Evolutionary conservation across 768 basidiomycete species (phyloP), one percentile per base, ranked within the genome.

Genomic region (Termitomyces titanicus): DNA sequence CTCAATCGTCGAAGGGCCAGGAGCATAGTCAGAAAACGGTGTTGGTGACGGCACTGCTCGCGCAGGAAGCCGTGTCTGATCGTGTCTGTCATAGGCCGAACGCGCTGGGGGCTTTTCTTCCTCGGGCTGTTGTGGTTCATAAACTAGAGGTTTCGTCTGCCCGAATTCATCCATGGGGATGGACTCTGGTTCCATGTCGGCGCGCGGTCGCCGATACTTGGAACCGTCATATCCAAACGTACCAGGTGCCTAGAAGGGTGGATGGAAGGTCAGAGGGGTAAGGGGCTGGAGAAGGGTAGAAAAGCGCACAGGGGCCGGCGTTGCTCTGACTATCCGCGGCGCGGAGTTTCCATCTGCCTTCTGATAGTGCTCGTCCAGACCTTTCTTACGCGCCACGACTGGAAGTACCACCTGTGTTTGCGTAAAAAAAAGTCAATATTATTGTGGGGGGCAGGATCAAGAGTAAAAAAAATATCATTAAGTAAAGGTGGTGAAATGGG

Each of bases 341-440:
- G 79, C 77, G 20, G 84, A 79, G 60, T 81, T 84, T n/a, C 90
- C 90, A 63, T 84, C 81, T 9, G 79, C 85, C 43, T 79, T 78
- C 57, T 85, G 79, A 64, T 88, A 91, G 55, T 84, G 79, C 38
- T 78, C 82, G 54, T 89, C 83, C 45, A 94, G 66, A 8, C 91
- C 90, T 64, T 83, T 88, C 74, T 92, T 91, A 54, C 89, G 79
- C 8, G 91, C 90, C 12, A 94, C 89, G 5, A 88, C 89, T 24
- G 92, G 92, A 12, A 93, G 73, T 1, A 94, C 86, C 37, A 92
- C 89, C 89, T 92, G 59, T 3, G 40, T 42, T n/a, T 20, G 48
- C 38, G 20, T 39, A 25, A 47, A 31, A 25, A 47, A 31, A 45
- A 18, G n/a, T 50, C 47, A 45, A 42, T 59, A 58, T 53, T 48